Conservation (phyloP, 805 yeast species). For the Metschnikowia cubensis region DNA sequence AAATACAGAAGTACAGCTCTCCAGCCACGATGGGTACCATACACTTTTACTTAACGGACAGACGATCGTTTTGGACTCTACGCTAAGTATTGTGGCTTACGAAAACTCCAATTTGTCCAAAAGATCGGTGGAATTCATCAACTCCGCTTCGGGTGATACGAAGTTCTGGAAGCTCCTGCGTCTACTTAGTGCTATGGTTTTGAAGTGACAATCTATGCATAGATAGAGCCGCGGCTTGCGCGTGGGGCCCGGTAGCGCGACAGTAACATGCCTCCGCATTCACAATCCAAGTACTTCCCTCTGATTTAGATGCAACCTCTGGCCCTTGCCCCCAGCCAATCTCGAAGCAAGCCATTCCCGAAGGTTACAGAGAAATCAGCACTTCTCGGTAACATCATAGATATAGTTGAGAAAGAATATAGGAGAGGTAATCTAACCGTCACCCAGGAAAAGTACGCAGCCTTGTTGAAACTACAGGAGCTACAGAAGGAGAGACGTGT, state of each 20-base stretch:
- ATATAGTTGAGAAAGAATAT: constrained; percentile 36
- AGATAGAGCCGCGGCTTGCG: constrained; percentile 3
- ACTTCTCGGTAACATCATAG: constrained; percentile 10
- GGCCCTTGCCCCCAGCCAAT: not conserved
- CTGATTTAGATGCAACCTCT: not conserved
- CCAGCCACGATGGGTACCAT: not conserved
- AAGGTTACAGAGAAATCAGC: not conserved
- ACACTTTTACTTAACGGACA: not conserved
- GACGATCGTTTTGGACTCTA: constrained; percentile 5
- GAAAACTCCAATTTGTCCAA: not conserved
- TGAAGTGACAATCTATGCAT: not conserved
- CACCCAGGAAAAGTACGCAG: constrained; percentile 34
- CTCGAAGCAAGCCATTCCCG: not conserved
- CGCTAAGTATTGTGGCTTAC: constrained; percentile 7
- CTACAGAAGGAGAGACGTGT: constrained; percentile 8
- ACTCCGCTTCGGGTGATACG: constrained; percentile 6
- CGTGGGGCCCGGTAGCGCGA: not conserved
- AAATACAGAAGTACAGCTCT: constrained; percentile 3
- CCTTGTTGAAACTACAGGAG: constrained; percentile 26
- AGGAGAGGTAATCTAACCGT: constrained; percentile 35
- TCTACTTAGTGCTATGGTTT: constrained; percentile 6
- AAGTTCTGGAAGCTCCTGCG: constrained; percentile 14
- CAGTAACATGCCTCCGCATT: not conserved
- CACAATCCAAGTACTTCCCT: not conserved
- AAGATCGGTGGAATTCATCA: constrained; percentile 6